Percentiles rank a stretch among this genome's conserved stretches.
Evolutionary conservation across 139 green algal genomes (phyloP).

Genomic region (Chlorella sorokiniana): DNA sequence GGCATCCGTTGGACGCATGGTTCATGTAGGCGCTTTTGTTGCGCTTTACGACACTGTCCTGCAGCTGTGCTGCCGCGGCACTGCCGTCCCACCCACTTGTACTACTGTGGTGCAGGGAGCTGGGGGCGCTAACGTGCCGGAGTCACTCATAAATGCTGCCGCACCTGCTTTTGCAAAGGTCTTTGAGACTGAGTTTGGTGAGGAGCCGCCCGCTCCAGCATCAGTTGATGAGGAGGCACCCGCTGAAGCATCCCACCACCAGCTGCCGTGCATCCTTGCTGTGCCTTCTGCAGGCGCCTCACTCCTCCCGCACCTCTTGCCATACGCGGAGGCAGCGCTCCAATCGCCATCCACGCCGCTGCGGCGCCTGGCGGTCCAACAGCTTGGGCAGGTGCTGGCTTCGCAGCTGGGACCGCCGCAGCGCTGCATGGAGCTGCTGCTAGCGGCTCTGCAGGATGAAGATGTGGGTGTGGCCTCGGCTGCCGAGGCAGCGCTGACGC

Average conservation of each 20-base stretch:
- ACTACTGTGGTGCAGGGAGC: constrained; percentile 19
- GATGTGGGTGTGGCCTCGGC: constrained; percentile 18
- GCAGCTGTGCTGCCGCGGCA: not conserved
- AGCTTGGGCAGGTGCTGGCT: constrained; percentile 26
- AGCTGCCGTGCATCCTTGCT: not conserved
- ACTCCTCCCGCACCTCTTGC: not conserved
- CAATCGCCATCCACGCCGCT: not conserved
- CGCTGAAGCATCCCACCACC: not conserved
- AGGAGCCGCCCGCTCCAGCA: not conserved
- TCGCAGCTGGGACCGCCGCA: not conserved
- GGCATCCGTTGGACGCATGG: not conserved
- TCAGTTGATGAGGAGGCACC: not conserved
- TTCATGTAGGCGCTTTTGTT: constrained; percentile 17
- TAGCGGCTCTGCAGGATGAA: constrained; percentile 8
- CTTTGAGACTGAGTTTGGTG: constrained; percentile 12
- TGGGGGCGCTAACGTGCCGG: not conserved
- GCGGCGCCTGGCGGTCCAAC: constrained; percentile 30
- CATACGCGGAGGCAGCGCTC: constrained; percentile 12
- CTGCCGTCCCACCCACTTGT: not conserved
- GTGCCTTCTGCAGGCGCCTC: not conserved
- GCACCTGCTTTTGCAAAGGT: constrained; percentile 8
- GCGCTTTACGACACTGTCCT: not conserved
- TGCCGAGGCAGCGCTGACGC: constrained; percentile 12
- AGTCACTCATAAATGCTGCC: not conserved
- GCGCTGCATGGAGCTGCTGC: constrained; percentile 13